Base-by-base conservation (phyloP, 495 filamentous ascomycete species). In the Lophiotrema nucula region DNA sequence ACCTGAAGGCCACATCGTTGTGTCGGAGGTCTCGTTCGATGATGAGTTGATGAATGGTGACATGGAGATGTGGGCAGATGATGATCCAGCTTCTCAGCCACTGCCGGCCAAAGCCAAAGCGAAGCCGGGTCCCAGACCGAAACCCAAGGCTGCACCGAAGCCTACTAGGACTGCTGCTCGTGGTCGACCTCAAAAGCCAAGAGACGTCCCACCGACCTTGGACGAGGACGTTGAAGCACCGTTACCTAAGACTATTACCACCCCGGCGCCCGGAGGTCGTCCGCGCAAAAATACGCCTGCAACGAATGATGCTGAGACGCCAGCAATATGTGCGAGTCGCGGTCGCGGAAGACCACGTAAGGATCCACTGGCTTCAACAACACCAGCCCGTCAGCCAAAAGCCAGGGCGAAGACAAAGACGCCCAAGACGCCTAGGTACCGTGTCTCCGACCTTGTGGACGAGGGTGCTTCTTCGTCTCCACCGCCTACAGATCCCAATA, bases 401-500 rank as follows among this genome's bases (percentile, higher is more conserved):
- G 4, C 37, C 15, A 38, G 28, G 12, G 31, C 49, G 13, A n/a
- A 10, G 24, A 61, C 24, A 27, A 56, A 35, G 22, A 18, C 21
- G 15, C 19, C 42, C 1, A 62, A 56, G 27, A 56, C 58, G 5
- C 46, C 51, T 4, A 50, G 10, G 13, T 63, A 46, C 43, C 49
- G 59, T 16, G 31, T 53, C 21, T 55, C 59, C 2, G 64, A 33
- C 6, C 39, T 56, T 13, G 64, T 45, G 12, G 54, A 50, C 18
- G 59, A 67, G 51, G 59, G 18, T 25, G 59, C 41, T 3, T 37
- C 41, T 15, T 60, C 55, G 3, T 64, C 60, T 4, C 64, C 64
- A 3, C 64, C 60, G 21, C 64, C 64, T 18, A 64, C 64, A 18
- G 60, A 64, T 41, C 64, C 64, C 8, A 44, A 46, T 19, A 58